Evolutionary conservation across 2,329 filamentous ascomycete species (phyloP), one percentile per base, ranked within the genome.

Genomic region (Chrysosporium keratinophilum): DNA sequence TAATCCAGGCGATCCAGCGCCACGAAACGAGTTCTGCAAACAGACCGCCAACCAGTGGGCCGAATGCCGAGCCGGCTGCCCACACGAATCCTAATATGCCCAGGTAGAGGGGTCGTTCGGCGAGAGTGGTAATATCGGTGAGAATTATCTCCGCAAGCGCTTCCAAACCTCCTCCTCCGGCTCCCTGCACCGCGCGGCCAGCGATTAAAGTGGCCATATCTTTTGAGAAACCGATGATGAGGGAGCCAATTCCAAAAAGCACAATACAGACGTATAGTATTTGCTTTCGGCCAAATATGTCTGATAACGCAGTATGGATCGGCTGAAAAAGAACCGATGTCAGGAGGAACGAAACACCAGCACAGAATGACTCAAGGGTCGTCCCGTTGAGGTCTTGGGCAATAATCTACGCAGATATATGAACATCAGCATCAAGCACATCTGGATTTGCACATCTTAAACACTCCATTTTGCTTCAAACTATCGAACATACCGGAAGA

Each of bases 1-100:
- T 84, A 59, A 83, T 73, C 74, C 76, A 85, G 62, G 83, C 82
- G 48, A 84, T 76, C 80, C 81, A 85, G 4, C 76, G 23, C 81
- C 80, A 82, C 23, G 37, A 40, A 50, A 40, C 23, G 20, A 47
- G 40, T 37, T 58, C 42, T n/a, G 59, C 56, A 17, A 64, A 58
- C 14, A 56, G 28, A 33, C 55, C 57, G 44, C 58, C 58, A 31
- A 61, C 35, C 43, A 59, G 49, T 19, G 58, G 57, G 5, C 61
- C 56, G 17, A 54, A 47, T 12, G 59, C 56, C 0, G 67, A 69
- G 0, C 74, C 75, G n/a, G 76, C 51, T 1, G 69, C 71, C 66
- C 70, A 73, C 0, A 68, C 65, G 10, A 64, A 62, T 19, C 63
- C 64, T 6, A 71, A 50, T 10, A 72, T 62, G 7, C 68, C 67